phyloP scores from a whole-genome alignment of 2,329 filamentous ascomycete genomes.

The Orbilia blumenaviensis region DNA sequence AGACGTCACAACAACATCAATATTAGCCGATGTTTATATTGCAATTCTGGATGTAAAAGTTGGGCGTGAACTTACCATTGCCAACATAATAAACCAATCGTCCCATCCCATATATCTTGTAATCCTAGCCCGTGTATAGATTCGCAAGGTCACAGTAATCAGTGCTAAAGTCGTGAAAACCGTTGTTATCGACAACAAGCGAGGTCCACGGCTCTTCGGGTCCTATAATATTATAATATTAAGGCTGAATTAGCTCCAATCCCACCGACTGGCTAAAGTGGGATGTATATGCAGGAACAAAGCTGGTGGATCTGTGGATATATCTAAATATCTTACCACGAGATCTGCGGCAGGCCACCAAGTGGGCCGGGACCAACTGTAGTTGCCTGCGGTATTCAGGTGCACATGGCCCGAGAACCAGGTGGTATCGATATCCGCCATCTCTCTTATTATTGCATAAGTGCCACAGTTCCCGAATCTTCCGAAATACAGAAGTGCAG shows the following conservation, averaged over 20 bases:
- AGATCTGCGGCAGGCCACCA: slow-evolving; percentile 32
- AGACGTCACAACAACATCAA: no score
- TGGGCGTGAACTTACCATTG: slow-evolving; percentile 8
- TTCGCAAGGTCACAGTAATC: slow-evolving; percentile 17
- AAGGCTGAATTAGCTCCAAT: neutral
- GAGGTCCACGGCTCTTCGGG: neutral
- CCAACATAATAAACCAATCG: slow-evolving; percentile 44
- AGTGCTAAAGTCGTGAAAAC: slow-evolving; percentile 12
- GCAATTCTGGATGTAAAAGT: neutral
- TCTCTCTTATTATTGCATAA: neutral
- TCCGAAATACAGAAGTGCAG: neutral
- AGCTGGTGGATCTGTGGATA: neutral
- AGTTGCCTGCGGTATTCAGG: slow-evolving; percentile 3
- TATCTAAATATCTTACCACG: no score
- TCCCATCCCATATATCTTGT: slow-evolving; percentile 47
- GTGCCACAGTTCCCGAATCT: neutral
- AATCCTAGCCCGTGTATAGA: slow-evolving; percentile 27
- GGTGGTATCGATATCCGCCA: neutral
- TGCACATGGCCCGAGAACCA: neutral
- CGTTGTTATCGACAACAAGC: neutral
- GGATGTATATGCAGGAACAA: no score
- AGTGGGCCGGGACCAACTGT: slow-evolving; percentile 16
- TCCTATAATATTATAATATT: neutral
- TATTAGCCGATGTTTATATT: neutral
- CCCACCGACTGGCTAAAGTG: neutral